Percentiles rank a stretch among this genome's conserved stretches.
These are phyloP conservation scores for Ceratocystis albifundus DNA, from an alignment of 2,329 filamentous ascomycete species.

Conservation along the genomic window DNA sequence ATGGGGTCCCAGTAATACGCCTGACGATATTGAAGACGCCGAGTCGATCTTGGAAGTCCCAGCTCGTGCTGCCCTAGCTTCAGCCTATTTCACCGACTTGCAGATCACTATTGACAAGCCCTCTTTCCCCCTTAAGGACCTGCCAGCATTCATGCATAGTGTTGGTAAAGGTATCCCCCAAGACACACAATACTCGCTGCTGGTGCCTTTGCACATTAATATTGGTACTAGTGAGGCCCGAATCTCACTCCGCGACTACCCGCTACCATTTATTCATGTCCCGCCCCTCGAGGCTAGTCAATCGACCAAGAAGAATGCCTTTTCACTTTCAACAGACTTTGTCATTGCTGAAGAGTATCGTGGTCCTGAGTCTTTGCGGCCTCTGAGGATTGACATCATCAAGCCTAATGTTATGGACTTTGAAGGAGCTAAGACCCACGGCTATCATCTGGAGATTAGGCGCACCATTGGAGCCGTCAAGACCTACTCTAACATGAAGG, in stretches of 20 bases:
- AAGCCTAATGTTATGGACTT: conserved; percentile 40
- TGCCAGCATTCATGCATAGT: conserved; percentile 71
- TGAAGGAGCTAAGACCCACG: conserved; percentile 30
- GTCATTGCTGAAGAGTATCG: conserved; percentile 91
- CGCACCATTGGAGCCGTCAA: conserved; percentile 92
- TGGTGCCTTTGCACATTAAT: conserved; percentile 81
- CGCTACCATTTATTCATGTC: conserved; percentile 80
- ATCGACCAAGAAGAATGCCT: conserved; percentile 64
- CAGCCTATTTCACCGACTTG: conserved; percentile 69
- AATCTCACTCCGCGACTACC: conserved; percentile 83
- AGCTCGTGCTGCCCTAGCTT: conserved; percentile 71
- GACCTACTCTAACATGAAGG: conserved; percentile 81
- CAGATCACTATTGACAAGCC: conserved; percentile 83
- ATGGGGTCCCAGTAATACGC: conserved; percentile 68
- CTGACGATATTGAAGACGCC: conserved; percentile 68
- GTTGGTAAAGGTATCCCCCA: conserved; percentile 95
- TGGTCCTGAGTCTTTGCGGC: conserved; percentile 64
- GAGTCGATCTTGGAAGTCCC: conserved; percentile 81
- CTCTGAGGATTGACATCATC: conserved; percentile 72
- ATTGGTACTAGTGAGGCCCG: conserved; percentile 84
- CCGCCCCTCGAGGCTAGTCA: conserved; percentile 71
- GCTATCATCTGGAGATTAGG: conserved; percentile 75
- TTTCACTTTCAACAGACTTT: conserved; percentile 80
- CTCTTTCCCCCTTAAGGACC: conserved; percentile 70
- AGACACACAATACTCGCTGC: conserved; percentile 78